Base-by-base conservation (phyloP, 306 rosid genomes). In the Echinosophora koreensis region DNA sequence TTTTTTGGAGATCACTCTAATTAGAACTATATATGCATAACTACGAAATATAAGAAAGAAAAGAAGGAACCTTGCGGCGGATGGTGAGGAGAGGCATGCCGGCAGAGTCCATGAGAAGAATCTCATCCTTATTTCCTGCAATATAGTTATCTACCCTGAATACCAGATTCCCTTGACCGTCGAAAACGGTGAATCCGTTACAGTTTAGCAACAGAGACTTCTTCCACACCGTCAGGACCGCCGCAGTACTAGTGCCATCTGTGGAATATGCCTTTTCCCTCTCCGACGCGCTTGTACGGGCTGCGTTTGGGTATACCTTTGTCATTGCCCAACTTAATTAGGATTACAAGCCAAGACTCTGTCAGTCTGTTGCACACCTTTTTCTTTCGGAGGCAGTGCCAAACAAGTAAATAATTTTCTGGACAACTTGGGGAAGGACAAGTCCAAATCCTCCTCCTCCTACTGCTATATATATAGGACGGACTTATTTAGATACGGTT, bases 61-160 rank as follows among this genome's bases (percentile, higher is more conserved):
- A 35, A 3, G 5, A 18, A 57, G 0, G 22, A 8, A 81, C 85
- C 85, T 76, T 92, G 79, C 92, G 96, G 58, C 92, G 90, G 80
- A 92, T 86, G 83, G 97, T 90, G 84, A 84, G 85, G 32, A 92
- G 90, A 15, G 96, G 88, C 18, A 70, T 84, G 76, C 92, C 96
- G 30, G 88, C 78, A 28, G 89, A 88, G 57, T 90, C 97, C 97
- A 92, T 92, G 83, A 92, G 96, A 68, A 92, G 89, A 49, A 87
- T 83, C 76, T 88, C 78, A 28, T 79, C 86, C 64, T 84, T 88
- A 30, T 74, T 81, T 9, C 79, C 76, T 17, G 92, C 86, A 37
- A 79, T 12, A 61, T 92, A 92, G 78, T 86, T 90, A 38, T 92
- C 97, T 1, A 92, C 96, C 32, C 96, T 85, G 2, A 81, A 92